phyloP scores from a whole-genome alignment of 306 rosid genomes.

The Hippophae rhamnoides region DNA sequence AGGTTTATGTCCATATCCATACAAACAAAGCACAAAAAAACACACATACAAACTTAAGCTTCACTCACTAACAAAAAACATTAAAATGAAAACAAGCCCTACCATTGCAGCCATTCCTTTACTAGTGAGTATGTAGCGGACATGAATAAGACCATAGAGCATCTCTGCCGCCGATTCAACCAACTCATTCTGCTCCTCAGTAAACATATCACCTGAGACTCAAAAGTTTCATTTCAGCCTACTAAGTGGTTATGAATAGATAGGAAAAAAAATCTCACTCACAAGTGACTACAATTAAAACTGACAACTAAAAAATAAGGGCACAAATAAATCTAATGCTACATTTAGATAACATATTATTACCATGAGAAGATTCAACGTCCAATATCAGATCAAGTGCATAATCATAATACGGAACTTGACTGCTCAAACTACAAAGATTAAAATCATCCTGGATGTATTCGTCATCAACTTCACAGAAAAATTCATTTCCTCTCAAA shows the following conservation, averaged over 20 bases:
- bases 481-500: slow-evolving; percentile 91
- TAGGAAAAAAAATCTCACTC: background rate
- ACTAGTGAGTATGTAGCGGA: slow-evolving; percentile 81
- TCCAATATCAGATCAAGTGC: slow-evolving; percentile 96
- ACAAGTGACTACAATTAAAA: background rate
- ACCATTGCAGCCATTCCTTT: slow-evolving; percentile 98
- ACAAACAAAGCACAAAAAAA: background rate
- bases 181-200: slow-evolving; percentile 94
- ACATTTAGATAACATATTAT: slow-evolving; percentile 14
- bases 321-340: background rate
- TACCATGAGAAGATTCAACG: slow-evolving; percentile 95
- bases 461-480: slow-evolving; percentile 96
- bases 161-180: slow-evolving; percentile 97
- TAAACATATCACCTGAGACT: slow-evolving; percentile 73
- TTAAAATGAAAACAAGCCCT: slow-evolving; percentile 8
- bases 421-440: slow-evolving; percentile 95
- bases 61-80: background rate
- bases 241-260: too few relatives aligned
- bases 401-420: slow-evolving; percentile 95
- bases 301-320: background rate
- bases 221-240: too few relatives aligned
- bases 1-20: slow-evolving; percentile 12
- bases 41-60: background rate
- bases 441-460: slow-evolving; percentile 94
- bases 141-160: slow-evolving; percentile 97